Evolutionary conservation across 192 early-diverging fungal genomes (phyloP), one percentile per base, ranked within the genome.

Genomic region (Kappamyces sp.): DNA sequence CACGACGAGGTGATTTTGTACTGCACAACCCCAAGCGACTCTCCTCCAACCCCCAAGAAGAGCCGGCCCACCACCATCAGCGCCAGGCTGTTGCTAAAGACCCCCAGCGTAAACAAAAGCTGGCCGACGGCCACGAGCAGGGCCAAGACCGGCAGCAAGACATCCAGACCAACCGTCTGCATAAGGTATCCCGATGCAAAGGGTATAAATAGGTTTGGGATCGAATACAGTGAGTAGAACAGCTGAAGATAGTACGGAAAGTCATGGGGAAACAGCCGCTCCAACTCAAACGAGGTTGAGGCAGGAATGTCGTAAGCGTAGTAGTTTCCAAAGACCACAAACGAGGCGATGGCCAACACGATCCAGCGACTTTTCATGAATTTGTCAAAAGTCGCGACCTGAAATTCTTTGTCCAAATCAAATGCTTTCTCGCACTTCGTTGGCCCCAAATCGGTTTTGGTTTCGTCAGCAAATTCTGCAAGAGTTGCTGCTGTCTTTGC

Each of bases 131-230:
- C 73, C 5, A 86, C 66, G 40, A 74, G 60, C 15, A 64, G 39
- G 5, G 73, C 70, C 44, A 85, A 83, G 2, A 75, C 34, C 0
- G 79, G 48, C 42, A 88, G 59, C 66, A 86, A 74, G 46, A 57
- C 61, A 8, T 61, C 66, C 13, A 73, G 60, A 3, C 76, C 79
- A 38, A 86, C 65, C 35, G 54, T 59, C 62, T 86, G 83, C 15
- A 86, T 74, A 2, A 83, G 65, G 40, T 69, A 54, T 4, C 87
- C 84, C 15, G 81, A 81, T 13, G 85, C 41, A 55, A 82, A 74
- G 8, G 85, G 85, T 7, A 85, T 62, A 60, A 87, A 72, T 55
- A 87, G 77, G 66, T 87, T 87, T 31, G 85, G 82, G 34, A 59
- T 40, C 2, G 54, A 57, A 15, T 59, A 59, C 23, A 83, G 62